Evolutionary conservation across 1,139 yeast species (phyloP).

Genomic region (Martiniozyma asiatica): DNA sequence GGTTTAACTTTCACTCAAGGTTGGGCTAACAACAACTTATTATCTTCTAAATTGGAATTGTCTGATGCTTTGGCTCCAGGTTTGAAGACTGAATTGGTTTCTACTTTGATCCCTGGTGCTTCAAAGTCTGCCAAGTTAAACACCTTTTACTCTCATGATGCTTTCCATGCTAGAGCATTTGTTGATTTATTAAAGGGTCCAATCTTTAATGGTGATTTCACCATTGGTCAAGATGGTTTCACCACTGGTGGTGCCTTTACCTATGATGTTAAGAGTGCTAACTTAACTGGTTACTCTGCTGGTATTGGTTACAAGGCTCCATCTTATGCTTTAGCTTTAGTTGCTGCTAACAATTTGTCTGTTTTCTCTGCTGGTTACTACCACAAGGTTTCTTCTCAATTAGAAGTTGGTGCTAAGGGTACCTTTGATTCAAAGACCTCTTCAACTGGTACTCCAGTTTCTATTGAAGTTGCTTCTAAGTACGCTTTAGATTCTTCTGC

Average conservation of each 20-base stretch:
- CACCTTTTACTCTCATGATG: slow-evolving; percentile 85
- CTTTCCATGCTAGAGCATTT: slow-evolving; percentile 88
- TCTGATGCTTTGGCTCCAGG: slow-evolving; percentile 91
- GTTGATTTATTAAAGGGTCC: slow-evolving; percentile 95
- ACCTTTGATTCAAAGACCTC: slow-evolving; percentile 86
- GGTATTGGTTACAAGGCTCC: slow-evolving; percentile 91
- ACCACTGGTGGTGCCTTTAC: slow-evolving; percentile 96
- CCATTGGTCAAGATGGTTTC: slow-evolving; percentile 93
- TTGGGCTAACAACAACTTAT: slow-evolving; percentile 89
- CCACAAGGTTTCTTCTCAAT: slow-evolving; percentile 85
- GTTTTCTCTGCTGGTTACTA: slow-evolving; percentile 93
- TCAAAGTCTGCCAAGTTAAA: slow-evolving; percentile 85
- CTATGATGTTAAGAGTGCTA: slow-evolving; percentile 87
- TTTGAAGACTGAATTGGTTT: slow-evolving; percentile 83
- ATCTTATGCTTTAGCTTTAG: slow-evolving; percentile 75
- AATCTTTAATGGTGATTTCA: slow-evolving; percentile 85
- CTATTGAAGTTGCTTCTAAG: slow-evolving; percentile 92
- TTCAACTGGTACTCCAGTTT: slow-evolving; percentile 45
- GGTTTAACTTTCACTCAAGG: slow-evolving; percentile 95
- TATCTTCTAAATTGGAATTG: slow-evolving; percentile 89
- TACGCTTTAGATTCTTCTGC: slow-evolving; percentile 80
- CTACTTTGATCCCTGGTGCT: slow-evolving; percentile 82
- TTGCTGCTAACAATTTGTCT: slow-evolving; percentile 82
- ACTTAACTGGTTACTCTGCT: slow-evolving; percentile 87
- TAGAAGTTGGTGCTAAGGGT: slow-evolving; percentile 98